phyloP scores from a whole-genome alignment of 768 basidiomycete species.

The Paxillus ammoniavirescens region DNA sequence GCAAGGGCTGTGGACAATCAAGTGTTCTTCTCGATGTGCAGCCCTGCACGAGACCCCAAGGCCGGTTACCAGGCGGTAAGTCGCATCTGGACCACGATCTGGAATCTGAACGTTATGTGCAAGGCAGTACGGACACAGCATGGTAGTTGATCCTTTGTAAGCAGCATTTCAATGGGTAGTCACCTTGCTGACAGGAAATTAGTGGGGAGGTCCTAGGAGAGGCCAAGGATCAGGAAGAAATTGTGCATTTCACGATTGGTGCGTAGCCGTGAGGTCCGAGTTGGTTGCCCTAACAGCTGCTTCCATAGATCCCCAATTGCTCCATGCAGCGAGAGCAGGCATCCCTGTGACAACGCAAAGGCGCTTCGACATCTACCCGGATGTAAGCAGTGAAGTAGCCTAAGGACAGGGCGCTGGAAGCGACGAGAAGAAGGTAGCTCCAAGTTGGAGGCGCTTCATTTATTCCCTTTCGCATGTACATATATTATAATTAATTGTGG shows the following conservation, averaged over 20 bases:
- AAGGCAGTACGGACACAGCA: constrained; percentile 82
- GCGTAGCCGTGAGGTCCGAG: constrained; percentile 26
- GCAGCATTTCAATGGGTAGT: constrained; percentile 23
- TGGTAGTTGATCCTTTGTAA: constrained; percentile 88
- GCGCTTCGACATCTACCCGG: constrained; percentile 88
- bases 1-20: constrained; percentile 94
- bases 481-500: too few species aligned
- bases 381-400: constrained; percentile 50
- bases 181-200: constrained; percentile 9
- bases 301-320: constrained; percentile 57
- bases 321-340: constrained; percentile 68
- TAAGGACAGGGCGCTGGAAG: background rate
- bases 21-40: constrained; percentile 95
- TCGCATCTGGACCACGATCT: constrained; percentile 1
- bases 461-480: too few species aligned
- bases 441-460: too few species aligned
- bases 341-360: constrained; percentile 93
- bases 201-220: constrained; percentile 77
- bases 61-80: constrained; percentile 88
- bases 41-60: constrained; percentile 81
- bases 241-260: constrained; percentile 83
- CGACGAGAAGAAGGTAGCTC: background rate
- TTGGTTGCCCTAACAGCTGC: background rate
- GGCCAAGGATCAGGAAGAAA: constrained; percentile 74
- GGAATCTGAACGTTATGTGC: background rate